Evolutionary conservation across 202 grass and related monocot species (phyloP).

Genomic region (Zoysia matrella): DNA sequence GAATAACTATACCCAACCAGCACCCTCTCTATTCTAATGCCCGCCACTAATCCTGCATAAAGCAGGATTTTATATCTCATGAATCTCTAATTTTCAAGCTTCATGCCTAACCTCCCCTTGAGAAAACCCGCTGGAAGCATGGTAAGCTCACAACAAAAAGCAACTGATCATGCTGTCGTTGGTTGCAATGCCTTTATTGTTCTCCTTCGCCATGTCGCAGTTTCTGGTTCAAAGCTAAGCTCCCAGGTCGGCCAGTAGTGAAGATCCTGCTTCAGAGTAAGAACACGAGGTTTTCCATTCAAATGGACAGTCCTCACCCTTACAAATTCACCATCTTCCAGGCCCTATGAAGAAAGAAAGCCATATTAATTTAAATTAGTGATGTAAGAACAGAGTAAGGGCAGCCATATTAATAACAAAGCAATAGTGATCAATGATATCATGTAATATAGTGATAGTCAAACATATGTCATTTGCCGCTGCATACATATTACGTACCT

Average conservation of each 20-base stretch:
- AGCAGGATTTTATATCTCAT: conserved; percentile 19
- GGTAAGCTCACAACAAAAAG: conserved; percentile 10
- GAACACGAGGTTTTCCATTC: conserved; percentile 93
- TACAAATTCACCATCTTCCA: conserved; percentile 94
- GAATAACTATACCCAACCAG: conserved; percentile 37
- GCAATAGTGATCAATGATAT: neutral
- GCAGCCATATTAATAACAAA: neutral
- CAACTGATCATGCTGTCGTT: conserved; percentile 37
- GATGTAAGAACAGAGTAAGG: neutral
- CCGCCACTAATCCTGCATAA: conserved; percentile 27
- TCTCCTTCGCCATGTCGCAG: conserved; percentile 79
- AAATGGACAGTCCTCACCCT: conserved; percentile 93
- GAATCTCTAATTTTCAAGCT: conserved; percentile 17
- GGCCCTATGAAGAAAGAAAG: conserved; percentile 45
- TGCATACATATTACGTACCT: conserved; percentile 55
- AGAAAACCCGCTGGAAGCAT: neutral
- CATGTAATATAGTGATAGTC: neutral
- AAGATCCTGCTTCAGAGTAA: conserved; percentile 96
- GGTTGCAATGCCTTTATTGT: conserved; percentile 81
- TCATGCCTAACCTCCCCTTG: conserved; percentile 26
- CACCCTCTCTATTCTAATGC: conserved; percentile 34
- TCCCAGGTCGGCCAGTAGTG: conserved; percentile 99
- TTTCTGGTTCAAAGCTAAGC: conserved; percentile 88
- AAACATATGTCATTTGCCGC: conserved; percentile 7
- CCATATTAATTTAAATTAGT: conserved; percentile 34